phyloP scores from a whole-genome alignment of 306 rosid genomes.

The Geum urbanum region DNA sequence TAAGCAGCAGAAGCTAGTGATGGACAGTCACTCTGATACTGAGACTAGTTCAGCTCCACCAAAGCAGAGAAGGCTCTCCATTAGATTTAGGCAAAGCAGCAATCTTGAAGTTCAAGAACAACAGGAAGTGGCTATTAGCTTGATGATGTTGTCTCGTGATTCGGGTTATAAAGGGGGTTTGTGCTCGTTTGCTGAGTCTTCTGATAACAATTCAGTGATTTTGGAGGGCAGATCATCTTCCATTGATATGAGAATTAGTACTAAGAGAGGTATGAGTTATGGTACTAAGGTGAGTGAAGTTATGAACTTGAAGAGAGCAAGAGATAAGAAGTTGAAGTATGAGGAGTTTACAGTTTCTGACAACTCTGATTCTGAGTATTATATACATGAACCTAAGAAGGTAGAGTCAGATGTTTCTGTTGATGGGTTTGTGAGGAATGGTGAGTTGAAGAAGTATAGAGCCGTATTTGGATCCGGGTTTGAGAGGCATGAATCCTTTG shows the following conservation, averaged over 20 bases:
- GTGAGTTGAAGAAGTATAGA: slow-evolving; percentile 40
- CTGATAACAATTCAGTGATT: slow-evolving; percentile 60
- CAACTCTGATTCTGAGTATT: slow-evolving; percentile 62
- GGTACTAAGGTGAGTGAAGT: slow-evolving; percentile 24
- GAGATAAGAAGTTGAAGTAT: slow-evolving; percentile 33
- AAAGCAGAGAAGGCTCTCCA: slow-evolving; percentile 37
- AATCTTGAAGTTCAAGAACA: slow-evolving; percentile 37
- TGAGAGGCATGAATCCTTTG: slow-evolving; percentile 25
- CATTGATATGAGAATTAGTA: slow-evolving; percentile 26
- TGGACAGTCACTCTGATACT: slow-evolving; percentile 66
- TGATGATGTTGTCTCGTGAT: slow-evolving; percentile 74
- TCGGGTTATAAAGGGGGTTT: slow-evolving; percentile 35
- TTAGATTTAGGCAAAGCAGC: slow-evolving; percentile 43
- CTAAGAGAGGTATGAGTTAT: slow-evolving; percentile 25
- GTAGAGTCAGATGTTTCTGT: slow-evolving; percentile 46
- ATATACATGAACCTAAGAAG: slow-evolving; percentile 45
- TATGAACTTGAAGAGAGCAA: slow-evolving; percentile 30
- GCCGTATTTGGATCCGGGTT: slow-evolving; percentile 34
- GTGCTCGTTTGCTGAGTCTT: slow-evolving; percentile 54
- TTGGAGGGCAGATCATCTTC: slow-evolving; percentile 57
- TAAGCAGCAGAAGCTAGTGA: slow-evolving; percentile 43
- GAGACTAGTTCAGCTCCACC: slow-evolving; percentile 51
- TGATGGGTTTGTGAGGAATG: slow-evolving; percentile 36
- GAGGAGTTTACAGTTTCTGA: slow-evolving; percentile 42
- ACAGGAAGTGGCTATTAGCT: slow-evolving; percentile 65